phyloP scores from a whole-genome alignment of 192 early-diverging fungal species.

The Piromyces finnis region DNA sequence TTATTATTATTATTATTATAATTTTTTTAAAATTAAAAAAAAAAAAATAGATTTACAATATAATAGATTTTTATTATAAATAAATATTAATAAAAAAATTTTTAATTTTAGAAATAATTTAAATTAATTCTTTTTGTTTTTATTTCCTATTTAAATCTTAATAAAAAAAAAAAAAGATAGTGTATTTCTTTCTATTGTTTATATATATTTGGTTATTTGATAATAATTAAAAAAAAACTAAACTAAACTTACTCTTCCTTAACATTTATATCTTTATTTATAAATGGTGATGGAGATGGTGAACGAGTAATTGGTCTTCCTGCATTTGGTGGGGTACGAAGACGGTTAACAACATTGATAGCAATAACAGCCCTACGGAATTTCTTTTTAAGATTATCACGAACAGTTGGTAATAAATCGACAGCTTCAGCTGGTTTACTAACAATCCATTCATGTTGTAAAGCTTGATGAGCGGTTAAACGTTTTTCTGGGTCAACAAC shows the following conservation, averaged over 20 bases:
- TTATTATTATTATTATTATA: too few species aligned
- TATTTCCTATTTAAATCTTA: too few species aligned
- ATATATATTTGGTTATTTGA: neutral
- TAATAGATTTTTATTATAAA: too few species aligned
- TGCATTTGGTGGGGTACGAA: neutral
- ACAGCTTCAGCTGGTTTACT: conserved; percentile 23
- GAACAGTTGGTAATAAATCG: conserved; percentile 73
- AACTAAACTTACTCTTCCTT: neutral
- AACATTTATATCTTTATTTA: neutral
- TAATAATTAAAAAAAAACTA: neutral
- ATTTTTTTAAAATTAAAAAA: too few species aligned
- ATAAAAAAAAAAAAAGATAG: too few species aligned
- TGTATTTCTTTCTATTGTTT: too few species aligned
- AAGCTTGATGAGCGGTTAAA: conserved; percentile 53
- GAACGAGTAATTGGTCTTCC: neutral
- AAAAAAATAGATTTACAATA: too few species aligned
- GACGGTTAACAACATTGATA: conserved; percentile 30
- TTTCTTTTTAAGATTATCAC: conserved; percentile 52
- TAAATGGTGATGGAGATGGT: neutral
- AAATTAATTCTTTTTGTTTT: too few species aligned
- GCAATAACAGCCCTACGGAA: conserved; percentile 44
- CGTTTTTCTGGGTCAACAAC: conserved; percentile 43
- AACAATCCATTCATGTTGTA: conserved; percentile 61
- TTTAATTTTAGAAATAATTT: too few species aligned
- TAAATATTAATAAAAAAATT: too few species aligned